Base-by-base conservation (phyloP, 495 filamentous ascomycete genomes). In the Penicillium bovifimosum region DNA sequence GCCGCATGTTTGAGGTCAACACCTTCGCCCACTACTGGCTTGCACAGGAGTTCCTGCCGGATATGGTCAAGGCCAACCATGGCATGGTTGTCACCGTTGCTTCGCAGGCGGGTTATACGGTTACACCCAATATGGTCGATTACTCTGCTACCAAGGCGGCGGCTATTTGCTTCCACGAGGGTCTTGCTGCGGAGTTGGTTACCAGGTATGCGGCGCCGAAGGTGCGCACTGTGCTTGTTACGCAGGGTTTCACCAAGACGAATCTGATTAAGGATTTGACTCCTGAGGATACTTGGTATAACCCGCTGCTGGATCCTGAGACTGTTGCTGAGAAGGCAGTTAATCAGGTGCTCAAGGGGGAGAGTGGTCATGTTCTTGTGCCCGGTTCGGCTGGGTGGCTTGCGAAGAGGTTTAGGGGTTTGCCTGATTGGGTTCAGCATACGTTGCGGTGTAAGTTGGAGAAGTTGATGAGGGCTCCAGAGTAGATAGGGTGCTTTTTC, bases 71-170 rank as follows among this genome's bases (percentile, higher is more conserved):
- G 34, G 41, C 42, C 6, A 83, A 90, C 72, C 86, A 90, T 66
- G 87, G 87, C 47, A 87, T 86, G 76, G 68, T 90, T 13, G 82
- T 90, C 8, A 90, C 86, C 0, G 78, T 91, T 14, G 81, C 86
- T n/a, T 80, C 74, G 16, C 70, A 80, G 43, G 83, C 84, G 0
- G 76, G 77, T 0, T 85, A 80, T 68, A 55, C 81, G 4, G 73
- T 77, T 0, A 74, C 83, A 10, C 81, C 85, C 5, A 76, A 77
- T 64, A 82, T 88, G 78, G 78, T 83, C 17, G 83, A 86, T 62
- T 90, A 90, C 68, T 76, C 72, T 2, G 78, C 81, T 6, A 76
- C 75, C 45, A 90, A 90, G 71, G 81, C 87, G 0, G 86, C 84
- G 0, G 77, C 82, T 1, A 63, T 82, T 34, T 62, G 78, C 4